phyloP scores from a whole-genome alignment of 768 basidiomycete species.

The Macrolepiota dolichaula region DNA sequence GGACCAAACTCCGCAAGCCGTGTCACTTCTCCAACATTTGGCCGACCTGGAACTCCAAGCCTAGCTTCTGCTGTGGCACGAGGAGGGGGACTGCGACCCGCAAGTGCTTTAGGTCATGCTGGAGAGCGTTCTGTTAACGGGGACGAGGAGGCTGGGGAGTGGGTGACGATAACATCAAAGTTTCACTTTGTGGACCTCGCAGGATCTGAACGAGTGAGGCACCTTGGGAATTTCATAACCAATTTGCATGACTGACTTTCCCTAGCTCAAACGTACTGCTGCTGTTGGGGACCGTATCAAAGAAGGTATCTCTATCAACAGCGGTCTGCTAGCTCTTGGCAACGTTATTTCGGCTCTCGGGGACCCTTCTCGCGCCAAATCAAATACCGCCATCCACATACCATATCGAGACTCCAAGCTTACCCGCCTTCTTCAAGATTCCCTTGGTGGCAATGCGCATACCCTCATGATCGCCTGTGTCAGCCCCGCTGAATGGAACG shows the following conservation, averaged over 20 bases:
- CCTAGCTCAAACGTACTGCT: constrained; percentile 90
- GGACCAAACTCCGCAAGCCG: constrained; percentile 37
- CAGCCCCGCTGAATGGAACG: constrained; percentile 94
- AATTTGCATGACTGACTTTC: constrained; percentile 15
- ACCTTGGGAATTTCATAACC: constrained; percentile 1
- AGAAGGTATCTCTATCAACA: constrained; percentile 99
- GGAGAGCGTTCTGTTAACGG: constrained; percentile 40
- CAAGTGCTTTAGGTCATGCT: constrained; percentile 76
- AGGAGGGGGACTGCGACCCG: constrained; percentile 58
- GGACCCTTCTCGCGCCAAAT: constrained; percentile 85
- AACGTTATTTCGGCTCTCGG: constrained; percentile 98
- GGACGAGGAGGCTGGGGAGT: constrained; percentile 74
- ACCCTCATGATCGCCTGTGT: constrained; percentile 99
- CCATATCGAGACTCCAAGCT: constrained; percentile 99
- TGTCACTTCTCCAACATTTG: constrained; percentile 76
- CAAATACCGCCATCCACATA: constrained; percentile 82
- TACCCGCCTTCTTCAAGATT: constrained; percentile 93
- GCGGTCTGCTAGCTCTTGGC: constrained; percentile 91
- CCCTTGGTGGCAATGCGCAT: constrained; percentile 94
- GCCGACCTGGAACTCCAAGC: constrained; percentile 76
- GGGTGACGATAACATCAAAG: constrained; percentile 89
- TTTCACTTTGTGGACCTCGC: constrained; percentile 99
- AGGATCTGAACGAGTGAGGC: constrained; percentile 85
- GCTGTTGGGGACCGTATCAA: constrained; percentile 96
- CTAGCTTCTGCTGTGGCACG: constrained; percentile 74